phyloP scores from a whole-genome alignment of 2,329 filamentous ascomycete species.

The Fusarium sp. region DNA sequence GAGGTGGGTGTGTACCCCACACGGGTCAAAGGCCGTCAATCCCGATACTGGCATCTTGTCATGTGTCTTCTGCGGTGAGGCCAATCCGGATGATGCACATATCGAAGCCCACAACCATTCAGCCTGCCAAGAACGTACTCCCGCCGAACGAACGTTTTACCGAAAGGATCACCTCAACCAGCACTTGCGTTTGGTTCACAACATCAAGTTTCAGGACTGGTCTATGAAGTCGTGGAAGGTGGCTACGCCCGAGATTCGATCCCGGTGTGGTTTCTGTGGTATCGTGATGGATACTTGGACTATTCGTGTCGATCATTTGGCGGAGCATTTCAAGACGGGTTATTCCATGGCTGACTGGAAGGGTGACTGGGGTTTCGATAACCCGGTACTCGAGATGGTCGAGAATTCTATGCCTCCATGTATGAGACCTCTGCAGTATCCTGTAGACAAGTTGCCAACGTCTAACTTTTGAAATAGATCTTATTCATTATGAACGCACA shows the following conservation, averaged over 20 bases:
- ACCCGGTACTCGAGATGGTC: constrained; percentile 70
- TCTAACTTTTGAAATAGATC: constrained; percentile 64
- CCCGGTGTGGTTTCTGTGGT: constrained; percentile 74
- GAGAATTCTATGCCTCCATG: constrained; percentile 76
- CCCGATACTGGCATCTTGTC: constrained; percentile 67
- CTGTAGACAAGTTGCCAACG: constrained; percentile 52
- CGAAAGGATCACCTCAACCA: constrained; percentile 76
- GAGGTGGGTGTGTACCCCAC: constrained; percentile 73
- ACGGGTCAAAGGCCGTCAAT: constrained; percentile 67
- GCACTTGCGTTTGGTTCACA: constrained; percentile 72
- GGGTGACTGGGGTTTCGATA: constrained; percentile 76
- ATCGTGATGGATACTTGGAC: constrained; percentile 72
- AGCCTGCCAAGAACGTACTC: constrained; percentile 73
- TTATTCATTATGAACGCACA: constrained; percentile 72
- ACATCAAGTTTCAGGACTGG: constrained; percentile 70
- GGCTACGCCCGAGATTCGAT: constrained; percentile 70
- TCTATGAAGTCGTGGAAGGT: constrained; percentile 75
- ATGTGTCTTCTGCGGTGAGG: constrained; percentile 71
- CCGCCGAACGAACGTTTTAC: constrained; percentile 73
- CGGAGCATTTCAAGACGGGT: constrained; percentile 76
- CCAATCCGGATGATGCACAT: constrained; percentile 66
- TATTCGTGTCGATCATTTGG: constrained; percentile 70
- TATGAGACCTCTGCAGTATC: constrained; percentile 59
- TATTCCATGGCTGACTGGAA: constrained; percentile 77
- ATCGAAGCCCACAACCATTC: constrained; percentile 70